These are phyloP conservation scores for Quercus suber DNA, from an alignment of 306 rosid genomes.

Conservation along the genomic window DNA sequence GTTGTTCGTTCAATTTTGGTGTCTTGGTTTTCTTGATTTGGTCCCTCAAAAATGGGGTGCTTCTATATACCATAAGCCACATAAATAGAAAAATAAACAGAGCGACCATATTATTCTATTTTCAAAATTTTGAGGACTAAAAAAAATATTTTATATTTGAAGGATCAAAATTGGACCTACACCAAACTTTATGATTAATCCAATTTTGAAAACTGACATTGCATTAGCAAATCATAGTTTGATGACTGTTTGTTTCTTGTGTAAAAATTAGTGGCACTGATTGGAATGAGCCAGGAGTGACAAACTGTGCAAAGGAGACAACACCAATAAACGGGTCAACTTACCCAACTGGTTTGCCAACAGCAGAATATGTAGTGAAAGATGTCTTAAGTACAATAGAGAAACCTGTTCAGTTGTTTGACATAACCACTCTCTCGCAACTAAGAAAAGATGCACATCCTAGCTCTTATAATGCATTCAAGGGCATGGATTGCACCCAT, in stretches of 20 bases:
- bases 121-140: too few species aligned
- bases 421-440: conserved; percentile 65
- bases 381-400: conserved; percentile 31
- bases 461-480: conserved; percentile 42
- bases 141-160: too few species aligned
- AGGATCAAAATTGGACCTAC: too few species aligned
- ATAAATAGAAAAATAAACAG: too few species aligned
- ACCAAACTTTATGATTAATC: background rate
- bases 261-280: conserved; percentile 39
- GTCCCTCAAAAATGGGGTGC: too few species aligned
- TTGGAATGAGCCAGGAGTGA: conserved; percentile 46
- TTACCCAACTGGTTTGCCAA: conserved; percentile 43
- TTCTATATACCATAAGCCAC: too few species aligned
- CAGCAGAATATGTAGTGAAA: conserved; percentile 31
- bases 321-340: conserved; percentile 52
- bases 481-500: conserved; percentile 70
- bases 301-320: conserved; percentile 54
- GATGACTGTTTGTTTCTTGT: background rate
- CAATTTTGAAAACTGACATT: background rate
- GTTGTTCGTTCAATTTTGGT: too few species aligned
- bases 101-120: too few species aligned
- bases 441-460: conserved; percentile 82
- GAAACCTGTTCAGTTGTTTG: conserved; percentile 44
- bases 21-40: too few species aligned
- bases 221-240: background rate